Conservation (phyloP, 2,329 filamentous ascomycete genomes). For the Davidsoniella virescens region DNA sequence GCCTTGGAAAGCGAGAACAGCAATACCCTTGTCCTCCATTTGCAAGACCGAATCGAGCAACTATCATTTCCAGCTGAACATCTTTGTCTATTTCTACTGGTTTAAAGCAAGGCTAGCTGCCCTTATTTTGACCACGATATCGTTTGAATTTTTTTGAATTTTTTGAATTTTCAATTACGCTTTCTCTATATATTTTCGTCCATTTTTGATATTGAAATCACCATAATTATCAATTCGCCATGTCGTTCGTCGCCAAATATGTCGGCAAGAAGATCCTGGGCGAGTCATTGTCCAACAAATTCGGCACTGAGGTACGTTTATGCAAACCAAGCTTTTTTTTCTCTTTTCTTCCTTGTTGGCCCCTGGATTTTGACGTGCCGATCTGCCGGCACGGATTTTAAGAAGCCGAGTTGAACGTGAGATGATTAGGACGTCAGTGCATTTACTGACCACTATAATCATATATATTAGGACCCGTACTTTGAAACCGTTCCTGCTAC, state of each 20-base stretch:
- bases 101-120: background rate
- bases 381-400: background rate
- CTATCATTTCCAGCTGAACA: too few species aligned
- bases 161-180: background rate
- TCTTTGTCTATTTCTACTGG: too few species aligned
- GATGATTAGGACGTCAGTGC: background rate
- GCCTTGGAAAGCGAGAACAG: too few species aligned
- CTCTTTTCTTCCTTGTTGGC: background rate
- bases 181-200: background rate
- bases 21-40: too few species aligned
- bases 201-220: background rate
- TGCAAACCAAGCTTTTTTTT: background rate
- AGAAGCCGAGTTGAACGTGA: background rate
- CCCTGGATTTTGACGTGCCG: background rate
- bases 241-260: conserved; percentile 38
- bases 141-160: background rate
- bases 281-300: conserved; percentile 40
- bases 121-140: background rate
- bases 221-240: conserved; percentile 17
- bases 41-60: too few species aligned
- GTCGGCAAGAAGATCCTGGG: conserved; percentile 40
- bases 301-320: conserved; percentile 34
- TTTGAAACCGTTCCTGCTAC: conserved; percentile 70
- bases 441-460: background rate
- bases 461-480: conserved; percentile 64